phyloP scores from a whole-genome alignment of 2,329 filamentous ascomycete species.

The Cladophialophora psammophila region DNA sequence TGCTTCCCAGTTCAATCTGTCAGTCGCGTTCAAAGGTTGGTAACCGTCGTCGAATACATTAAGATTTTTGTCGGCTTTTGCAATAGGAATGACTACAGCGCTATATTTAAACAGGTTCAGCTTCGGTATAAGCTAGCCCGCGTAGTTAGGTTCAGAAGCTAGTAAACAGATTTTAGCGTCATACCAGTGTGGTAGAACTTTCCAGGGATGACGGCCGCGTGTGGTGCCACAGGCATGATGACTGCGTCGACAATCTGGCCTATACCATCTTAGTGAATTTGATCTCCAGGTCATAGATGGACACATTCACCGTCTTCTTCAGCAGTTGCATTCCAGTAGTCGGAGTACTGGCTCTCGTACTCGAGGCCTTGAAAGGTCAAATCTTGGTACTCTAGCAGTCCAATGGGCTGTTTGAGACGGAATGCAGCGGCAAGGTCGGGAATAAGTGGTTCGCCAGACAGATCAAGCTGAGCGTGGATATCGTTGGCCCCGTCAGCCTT shows the following conservation, averaged over 20 bases:
- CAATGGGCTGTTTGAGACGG: neutral
- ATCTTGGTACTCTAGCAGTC: neutral
- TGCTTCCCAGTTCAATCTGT: constrained; percentile 42
- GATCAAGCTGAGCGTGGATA: no score
- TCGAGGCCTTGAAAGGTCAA: constrained; percentile 11
- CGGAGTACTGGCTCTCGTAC: constrained; percentile 26
- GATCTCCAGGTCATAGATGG: no score
- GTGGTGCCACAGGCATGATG: neutral
- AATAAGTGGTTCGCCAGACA: no score
- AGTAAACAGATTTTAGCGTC: no score
- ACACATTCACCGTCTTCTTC: neutral
- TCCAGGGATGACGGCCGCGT: neutral
- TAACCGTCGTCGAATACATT: constrained; percentile 49
- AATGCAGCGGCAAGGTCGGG: neutral
- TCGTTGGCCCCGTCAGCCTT: no score
- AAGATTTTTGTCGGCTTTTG: constrained; percentile 50
- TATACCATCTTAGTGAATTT: no score
- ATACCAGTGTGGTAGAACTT: no score
- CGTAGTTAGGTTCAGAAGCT: no score
- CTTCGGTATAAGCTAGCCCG: constrained; percentile 41
- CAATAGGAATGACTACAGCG: constrained; percentile 66
- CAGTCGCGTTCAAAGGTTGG: constrained; percentile 51
- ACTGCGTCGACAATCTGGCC: neutral
- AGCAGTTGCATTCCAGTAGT: constrained; percentile 29
- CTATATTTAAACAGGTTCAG: constrained; percentile 76